A percentile compares a stretch with the other conserved stretches of the same genome.
Conservation (phyloP, 2,329 filamentous ascomycete species). For the Madurella mycetomatis region DNA sequence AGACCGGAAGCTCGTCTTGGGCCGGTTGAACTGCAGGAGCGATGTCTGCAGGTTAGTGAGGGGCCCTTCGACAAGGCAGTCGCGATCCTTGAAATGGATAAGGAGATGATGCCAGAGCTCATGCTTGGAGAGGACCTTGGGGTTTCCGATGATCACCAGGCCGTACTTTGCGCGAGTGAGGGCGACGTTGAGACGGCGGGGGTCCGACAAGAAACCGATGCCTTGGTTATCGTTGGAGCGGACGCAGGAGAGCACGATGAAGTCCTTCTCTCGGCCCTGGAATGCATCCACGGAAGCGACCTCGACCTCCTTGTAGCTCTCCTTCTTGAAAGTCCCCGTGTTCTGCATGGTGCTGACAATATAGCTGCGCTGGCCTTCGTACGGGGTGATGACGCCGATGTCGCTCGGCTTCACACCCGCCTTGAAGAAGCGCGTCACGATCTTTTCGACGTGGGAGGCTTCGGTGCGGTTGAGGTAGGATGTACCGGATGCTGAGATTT, state of each 20-base stretch:
- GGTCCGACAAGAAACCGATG: conserved; percentile 97
- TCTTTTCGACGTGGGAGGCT: conserved; percentile 96
- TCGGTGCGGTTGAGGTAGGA: conserved; percentile 98
- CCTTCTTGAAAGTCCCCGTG: conserved; percentile 95
- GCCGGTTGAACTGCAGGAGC: conserved; percentile 88
- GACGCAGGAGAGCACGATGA: conserved; percentile 95
- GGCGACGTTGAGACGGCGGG: conserved; percentile 93
- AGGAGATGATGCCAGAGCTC: conserved; percentile 95
- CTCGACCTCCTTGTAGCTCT: conserved; percentile 97
- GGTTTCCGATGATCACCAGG: conserved; percentile 92
- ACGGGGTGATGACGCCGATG: conserved; percentile 97
- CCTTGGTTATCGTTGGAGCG: conserved; percentile 98
- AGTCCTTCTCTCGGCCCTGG: conserved; percentile 98
- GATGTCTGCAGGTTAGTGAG: conserved; percentile 94
- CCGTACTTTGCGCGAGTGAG: conserved; percentile 96
- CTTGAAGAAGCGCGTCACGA: conserved; percentile 97
- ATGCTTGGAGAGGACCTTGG: conserved; percentile 95
- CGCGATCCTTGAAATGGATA: conserved; percentile 93
- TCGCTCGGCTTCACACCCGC: conserved; percentile 89
- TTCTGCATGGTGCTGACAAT: conserved; percentile 99
- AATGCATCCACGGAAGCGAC: conserved; percentile 98
- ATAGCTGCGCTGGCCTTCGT: conserved; percentile 96
- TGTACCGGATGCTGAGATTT: conserved; percentile 95
- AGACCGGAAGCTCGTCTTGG: conserved; percentile 88
- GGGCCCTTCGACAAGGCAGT: conserved; percentile 92